phyloP scores from a whole-genome alignment of 495 filamentous ascomycete species.

The Parmelia sp. region DNA sequence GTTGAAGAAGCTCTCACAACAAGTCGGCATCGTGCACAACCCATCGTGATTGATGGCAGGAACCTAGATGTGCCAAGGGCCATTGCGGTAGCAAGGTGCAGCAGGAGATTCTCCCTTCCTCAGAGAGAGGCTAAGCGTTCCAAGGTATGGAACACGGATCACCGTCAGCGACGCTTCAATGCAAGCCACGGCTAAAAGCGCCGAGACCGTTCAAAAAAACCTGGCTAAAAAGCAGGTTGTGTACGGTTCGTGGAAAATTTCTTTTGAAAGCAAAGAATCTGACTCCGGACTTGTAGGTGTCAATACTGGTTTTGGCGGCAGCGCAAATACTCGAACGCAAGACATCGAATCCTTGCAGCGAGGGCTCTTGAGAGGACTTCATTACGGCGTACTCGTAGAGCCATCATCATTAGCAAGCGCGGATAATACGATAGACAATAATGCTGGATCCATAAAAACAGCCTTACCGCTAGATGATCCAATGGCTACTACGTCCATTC shows the following conservation, averaged over 20 bases:
- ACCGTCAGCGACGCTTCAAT: background rate
- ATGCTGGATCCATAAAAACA: background rate
- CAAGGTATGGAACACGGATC: background rate
- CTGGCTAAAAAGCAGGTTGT: background rate
- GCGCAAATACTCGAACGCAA: slow-evolving; percentile 40
- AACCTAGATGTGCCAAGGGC: background rate
- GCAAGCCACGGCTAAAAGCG: background rate
- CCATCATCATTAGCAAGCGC: background rate
- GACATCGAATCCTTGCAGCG: background rate
- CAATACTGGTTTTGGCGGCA: slow-evolving; percentile 62
- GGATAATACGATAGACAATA: background rate
- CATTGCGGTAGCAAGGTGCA: background rate
- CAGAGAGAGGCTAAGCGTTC: background rate
- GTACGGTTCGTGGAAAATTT: background rate
- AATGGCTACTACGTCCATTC: background rate
- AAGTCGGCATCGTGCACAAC: background rate
- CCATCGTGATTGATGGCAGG: background rate
- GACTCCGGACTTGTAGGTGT: slow-evolving; percentile 29
- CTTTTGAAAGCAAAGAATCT: background rate
- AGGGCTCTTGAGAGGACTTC: background rate
- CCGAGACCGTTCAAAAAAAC: background rate
- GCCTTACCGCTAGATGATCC: background rate
- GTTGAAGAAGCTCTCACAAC: background rate
- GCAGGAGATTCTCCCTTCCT: background rate
- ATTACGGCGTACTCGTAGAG: background rate